Evolutionary conservation across 257 asterid species (phyloP).

Genomic region (Nicotiana tabacum): DNA sequence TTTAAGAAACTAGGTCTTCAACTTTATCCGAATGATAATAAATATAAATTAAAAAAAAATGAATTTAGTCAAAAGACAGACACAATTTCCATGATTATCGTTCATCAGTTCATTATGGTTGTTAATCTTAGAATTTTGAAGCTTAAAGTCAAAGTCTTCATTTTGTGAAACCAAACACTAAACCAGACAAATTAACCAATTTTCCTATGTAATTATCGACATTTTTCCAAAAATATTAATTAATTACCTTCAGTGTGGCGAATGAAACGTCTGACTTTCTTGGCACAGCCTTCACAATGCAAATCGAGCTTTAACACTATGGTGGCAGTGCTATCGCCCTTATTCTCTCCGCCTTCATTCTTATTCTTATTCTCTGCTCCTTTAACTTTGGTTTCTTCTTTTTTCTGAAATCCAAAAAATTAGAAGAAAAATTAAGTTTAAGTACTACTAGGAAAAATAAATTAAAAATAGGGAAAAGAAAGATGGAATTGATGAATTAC

Average conservation of each 20-base stretch:
- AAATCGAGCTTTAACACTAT: constrained; percentile 25
- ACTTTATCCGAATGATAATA: background rate
- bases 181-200: background rate
- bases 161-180: background rate
- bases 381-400: background rate
- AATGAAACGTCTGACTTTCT: constrained; percentile 25
- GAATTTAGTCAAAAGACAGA: background rate
- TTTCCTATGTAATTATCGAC: background rate
- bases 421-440: background rate
- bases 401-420: constrained; percentile 4
- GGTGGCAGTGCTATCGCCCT: background rate
- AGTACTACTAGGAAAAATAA: background rate
- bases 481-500: background rate
- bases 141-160: background rate
- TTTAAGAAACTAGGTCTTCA: background rate
- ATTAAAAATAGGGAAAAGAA: background rate
- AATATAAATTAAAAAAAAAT: background rate
- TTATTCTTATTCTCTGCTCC: background rate
- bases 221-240: background rate
- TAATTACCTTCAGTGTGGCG: constrained; percentile 21
- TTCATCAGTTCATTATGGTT: background rate
- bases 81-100: background rate
- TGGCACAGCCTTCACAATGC: constrained; percentile 35
- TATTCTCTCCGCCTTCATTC: constrained; percentile 7
- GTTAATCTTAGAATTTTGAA: background rate